A percentile compares a stretch with the other conserved stretches of the same genome.
These are phyloP conservation scores for Microthyrium microscopicum DNA, from an alignment of 2,329 filamentous ascomycete species.

Conservation along the genomic window DNA sequence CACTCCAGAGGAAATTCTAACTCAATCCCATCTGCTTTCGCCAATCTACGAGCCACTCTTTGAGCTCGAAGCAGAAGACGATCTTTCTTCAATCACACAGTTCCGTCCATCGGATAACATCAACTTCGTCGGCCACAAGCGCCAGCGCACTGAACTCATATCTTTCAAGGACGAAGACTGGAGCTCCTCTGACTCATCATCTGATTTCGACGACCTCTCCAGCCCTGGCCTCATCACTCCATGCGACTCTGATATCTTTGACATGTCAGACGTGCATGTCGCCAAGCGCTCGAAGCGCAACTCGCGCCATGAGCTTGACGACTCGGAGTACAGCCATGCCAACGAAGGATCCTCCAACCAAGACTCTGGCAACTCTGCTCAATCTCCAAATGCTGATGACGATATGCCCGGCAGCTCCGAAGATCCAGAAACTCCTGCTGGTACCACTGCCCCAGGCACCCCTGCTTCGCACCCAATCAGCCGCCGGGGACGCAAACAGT, in stretches of 20 bases:
- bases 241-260: conserved; percentile 33
- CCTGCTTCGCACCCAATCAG: conserved; percentile 34
- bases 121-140: conserved; percentile 46
- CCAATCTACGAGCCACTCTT: conserved; percentile 73
- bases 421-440: conserved; percentile 10
- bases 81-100: conserved; percentile 59
- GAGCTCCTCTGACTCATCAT: conserved; percentile 52
- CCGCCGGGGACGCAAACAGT: conserved; percentile 95
- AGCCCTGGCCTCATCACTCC: conserved; percentile 48
- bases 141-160: conserved; percentile 53
- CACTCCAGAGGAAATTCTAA: conserved; percentile 25
- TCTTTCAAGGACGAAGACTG: conserved; percentile 51
- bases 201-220: conserved; percentile 55
- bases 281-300: conserved; percentile 8
- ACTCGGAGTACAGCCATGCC: conserved; percentile 18
- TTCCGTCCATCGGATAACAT: conserved; percentile 44
- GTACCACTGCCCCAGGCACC: conserved; percentile 26
- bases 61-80: conserved; percentile 81
- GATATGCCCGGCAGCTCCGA: conserved; percentile 14
- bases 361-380: conserved; percentile 11
- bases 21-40: conserved; percentile 33
- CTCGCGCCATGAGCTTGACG: background rate
- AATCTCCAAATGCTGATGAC: conserved; percentile 27
- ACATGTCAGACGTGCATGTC: conserved; percentile 14
- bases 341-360: conserved; percentile 11